These are phyloP conservation scores for Kwoniella botswanensis DNA, from an alignment of 768 basidiomycete genomes.

Conservation along the genomic window DNA sequence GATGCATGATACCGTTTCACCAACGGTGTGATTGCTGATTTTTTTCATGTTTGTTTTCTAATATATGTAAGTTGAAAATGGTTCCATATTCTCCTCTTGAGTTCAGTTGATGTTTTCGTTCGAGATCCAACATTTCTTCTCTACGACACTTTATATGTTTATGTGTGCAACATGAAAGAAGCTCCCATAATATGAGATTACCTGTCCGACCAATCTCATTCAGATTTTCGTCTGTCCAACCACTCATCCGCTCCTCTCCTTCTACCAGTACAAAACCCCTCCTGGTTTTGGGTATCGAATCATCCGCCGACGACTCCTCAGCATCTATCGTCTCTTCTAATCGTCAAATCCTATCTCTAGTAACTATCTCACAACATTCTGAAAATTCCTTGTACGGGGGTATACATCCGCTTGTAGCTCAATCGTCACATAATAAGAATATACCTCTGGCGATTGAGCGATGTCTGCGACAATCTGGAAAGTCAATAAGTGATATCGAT, in stretches of 20 bases:
- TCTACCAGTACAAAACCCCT: slow-evolving; percentile 28
- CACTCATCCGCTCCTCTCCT: too few relatives aligned
- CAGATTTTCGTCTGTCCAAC: too few relatives aligned
- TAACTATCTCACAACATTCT: slow-evolving; percentile 80
- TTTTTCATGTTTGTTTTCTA: too few relatives aligned
- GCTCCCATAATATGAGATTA: too few relatives aligned
- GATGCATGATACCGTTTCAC: slow-evolving; percentile 33
- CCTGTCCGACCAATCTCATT: too few relatives aligned
- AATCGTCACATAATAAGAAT: slow-evolving; percentile 76
- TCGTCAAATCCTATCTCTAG: slow-evolving; percentile 73
- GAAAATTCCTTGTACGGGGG: slow-evolving; percentile 58
- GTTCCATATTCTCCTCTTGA: too few relatives aligned
- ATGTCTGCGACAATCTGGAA: slow-evolving; percentile 70
- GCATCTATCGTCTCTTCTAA: slow-evolving; percentile 80
- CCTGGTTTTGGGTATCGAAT: slow-evolving; percentile 66
- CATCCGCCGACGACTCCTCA: slow-evolving; percentile 93
- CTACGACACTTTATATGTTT: too few relatives aligned
- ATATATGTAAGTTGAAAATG: too few relatives aligned
- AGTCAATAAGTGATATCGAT: slow-evolving; percentile 70
- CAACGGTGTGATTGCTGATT: slow-evolving; percentile 13
- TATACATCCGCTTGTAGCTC: slow-evolving; percentile 65
- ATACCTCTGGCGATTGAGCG: slow-evolving; percentile 75
- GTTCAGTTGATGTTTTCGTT: background rate
- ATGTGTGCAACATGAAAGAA: too few relatives aligned
- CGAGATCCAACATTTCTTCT: background rate